Conservation (phyloP, 768 basidiomycete genomes). For the Naganishia randhawae region DNA sequence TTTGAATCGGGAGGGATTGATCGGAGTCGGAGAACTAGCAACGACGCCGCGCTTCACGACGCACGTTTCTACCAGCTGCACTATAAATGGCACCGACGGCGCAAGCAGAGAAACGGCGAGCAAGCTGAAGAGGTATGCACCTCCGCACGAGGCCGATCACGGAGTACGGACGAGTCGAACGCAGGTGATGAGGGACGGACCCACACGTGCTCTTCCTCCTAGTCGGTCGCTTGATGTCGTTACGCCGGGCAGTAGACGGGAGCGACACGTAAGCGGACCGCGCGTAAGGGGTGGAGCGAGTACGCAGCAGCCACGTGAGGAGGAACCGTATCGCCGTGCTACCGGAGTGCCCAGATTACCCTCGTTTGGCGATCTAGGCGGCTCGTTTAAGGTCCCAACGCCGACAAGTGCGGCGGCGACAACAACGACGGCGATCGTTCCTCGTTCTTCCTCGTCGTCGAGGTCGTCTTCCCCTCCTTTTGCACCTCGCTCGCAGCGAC, state of each 20-base stretch:
- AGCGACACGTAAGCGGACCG: constrained; percentile 16
- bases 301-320: background rate
- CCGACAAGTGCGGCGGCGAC: constrained; percentile 8
- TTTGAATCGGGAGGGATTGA: constrained; percentile 74
- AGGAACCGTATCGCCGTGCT: background rate
- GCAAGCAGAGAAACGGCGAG: background rate
- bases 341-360: constrained; percentile 19
- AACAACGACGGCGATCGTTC: too few relatives aligned
- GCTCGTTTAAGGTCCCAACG: constrained; percentile 8
- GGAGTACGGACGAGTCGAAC: constrained; percentile 3
- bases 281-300: background rate
- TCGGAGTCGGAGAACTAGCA: constrained; percentile 91
- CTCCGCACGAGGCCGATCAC: background rate
- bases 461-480: background rate
- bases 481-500: background rate
- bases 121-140: background rate
- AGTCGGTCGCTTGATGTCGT: background rate
- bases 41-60: constrained; percentile 90
- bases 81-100: background rate
- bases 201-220: background rate
- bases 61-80: constrained; percentile 35
- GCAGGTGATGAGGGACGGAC: background rate
- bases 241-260: background rate
- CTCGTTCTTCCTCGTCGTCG: background rate
- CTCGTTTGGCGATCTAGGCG: constrained; percentile 22